Base-by-base conservation (phyloP, 768 basidiomycete species). In the Auricularia sp. region DNA sequence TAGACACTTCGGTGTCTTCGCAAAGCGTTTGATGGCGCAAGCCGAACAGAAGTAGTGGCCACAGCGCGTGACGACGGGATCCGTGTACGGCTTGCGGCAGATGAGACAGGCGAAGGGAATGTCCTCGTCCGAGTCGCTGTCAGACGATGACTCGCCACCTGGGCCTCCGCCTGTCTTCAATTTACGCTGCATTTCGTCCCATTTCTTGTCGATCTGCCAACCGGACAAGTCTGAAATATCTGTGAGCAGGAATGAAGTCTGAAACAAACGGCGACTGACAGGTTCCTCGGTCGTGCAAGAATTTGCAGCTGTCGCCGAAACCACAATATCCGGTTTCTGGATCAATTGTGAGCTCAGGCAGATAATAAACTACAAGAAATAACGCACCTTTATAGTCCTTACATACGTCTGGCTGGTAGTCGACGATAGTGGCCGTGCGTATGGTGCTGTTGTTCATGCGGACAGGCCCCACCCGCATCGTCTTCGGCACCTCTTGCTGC, bases 401-500 rank as follows among this genome's bases (percentile, higher is more conserved):
- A 77, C 96, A 99, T 18, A 99, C 96, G 71, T 98, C 96, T 2
- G 96, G 96, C 74, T 99, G 96, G 76, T 98, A 99, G 79, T 99
- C 96, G 58, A 91, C 83, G 65, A 98, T 87, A 3, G 96, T 98
- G 58, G 96, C 95, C 2, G 92, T 95, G 64, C 93, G 84, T 69
- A 99, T 93, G 65, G 90, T 98, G 77, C 74, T 89, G 54, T 77
- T 79, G 54, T 64, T 85, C 72, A 76, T 87, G 74, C 87, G 80
- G 74, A 89, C 92, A 68, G 84, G 96, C 60, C 84, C 94, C 62
- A 84, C 86, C 67, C 87, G 84, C 87, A 94, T 94, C 18, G 88
- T 86, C 74, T 93, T 94, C 2, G 93, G 90, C 8, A 93, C 73
- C 71, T 93, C 90, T 70, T 88, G 84, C 71, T 80, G 86, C 77